Base-by-base conservation (phyloP, 495 filamentous ascomycete genomes). In the Poronia punctata region DNA sequence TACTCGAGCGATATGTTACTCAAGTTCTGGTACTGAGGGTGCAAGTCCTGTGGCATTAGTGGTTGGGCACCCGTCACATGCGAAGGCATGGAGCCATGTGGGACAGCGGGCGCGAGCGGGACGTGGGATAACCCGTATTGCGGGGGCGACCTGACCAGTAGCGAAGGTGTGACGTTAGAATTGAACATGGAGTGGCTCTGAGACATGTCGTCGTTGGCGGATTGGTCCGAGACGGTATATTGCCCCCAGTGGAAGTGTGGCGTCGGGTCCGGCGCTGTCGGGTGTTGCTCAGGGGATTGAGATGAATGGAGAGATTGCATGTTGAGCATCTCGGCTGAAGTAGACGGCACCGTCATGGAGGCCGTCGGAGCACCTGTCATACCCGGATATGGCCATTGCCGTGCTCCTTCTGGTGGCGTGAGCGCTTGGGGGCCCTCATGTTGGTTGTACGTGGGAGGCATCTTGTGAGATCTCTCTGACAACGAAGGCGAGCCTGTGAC, bases 401-500 rank as follows among this genome's bases (percentile, higher is more conserved):
- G 60, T 32, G 66, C 65, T 5, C 65, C 60, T 34, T 51, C 53
- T 21, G 67, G 67, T 34, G 68, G 67, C 3, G 68, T 70, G 14
- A 59, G 67, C 23, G 59, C 56, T 36, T 68, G 66, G 8, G 65
- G 48, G 32, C 19, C 25, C 18, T 34, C 60, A 37, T 42, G 61
- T 40, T 45, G 64, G 54, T 15, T 56, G 43, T 66, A 67, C 5
- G 52, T 28, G 22, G 57, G 52, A 48, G 56, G 45, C 6, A 58
- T 46, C 45, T 69, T 70, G 11, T 54, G 21, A 14, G 57, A 41
- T 41, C 61, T 61, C 37, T 67, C 63, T 38, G 55, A 55, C 37
- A 67, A 44, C 32, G 62, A 61, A 23, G 68, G 68, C 22, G 66
- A 71, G 25, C 57, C 65, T 35, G 64, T 50, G 37, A 57, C 53